A percentile compares a stretch with the other conserved stretches of the same genome.
Evolutionary conservation across 768 basidiomycete genomes (phyloP).

Genomic region (Leccinum sublutescens): DNA sequence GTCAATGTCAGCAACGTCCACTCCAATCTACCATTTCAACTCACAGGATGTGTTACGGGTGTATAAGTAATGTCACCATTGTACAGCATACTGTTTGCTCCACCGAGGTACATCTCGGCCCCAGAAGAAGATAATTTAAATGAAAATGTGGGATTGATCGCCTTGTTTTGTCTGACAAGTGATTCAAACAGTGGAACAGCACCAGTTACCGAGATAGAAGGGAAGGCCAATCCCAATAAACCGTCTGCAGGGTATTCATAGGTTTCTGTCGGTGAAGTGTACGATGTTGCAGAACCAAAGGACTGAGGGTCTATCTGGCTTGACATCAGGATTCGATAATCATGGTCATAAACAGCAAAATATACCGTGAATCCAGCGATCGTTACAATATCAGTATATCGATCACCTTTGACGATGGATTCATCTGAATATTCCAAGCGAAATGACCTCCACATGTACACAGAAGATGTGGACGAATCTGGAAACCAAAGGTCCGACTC

Average conservation of each 20-base stretch:
- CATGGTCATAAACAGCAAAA: not conserved
- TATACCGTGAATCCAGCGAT: not conserved
- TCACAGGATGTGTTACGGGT: not conserved
- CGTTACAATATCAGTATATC: no score
- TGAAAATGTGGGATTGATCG: not conserved
- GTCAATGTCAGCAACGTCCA: not conserved
- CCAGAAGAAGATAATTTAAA: not conserved
- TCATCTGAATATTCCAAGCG: no score
- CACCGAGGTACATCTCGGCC: not conserved
- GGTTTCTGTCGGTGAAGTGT: not conserved
- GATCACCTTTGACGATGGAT: no score
- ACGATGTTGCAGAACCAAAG: not conserved
- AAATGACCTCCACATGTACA: no score
- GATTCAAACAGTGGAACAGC: not conserved
- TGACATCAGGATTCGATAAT: not conserved
- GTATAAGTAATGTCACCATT: not conserved
- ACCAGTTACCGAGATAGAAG: not conserved
- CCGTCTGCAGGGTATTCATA: not conserved
- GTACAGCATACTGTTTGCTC: not conserved
- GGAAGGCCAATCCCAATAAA: not conserved
- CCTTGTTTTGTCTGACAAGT: not conserved
- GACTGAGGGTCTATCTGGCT: not conserved
- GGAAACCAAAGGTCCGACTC: no score
- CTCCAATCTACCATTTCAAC: not conserved
- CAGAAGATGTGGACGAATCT: no score